A percentile compares a stretch with the other conserved stretches of the same genome.
Conservation (phyloP, 164 flowering plant genomes). For the Brasenia schreberi region DNA sequence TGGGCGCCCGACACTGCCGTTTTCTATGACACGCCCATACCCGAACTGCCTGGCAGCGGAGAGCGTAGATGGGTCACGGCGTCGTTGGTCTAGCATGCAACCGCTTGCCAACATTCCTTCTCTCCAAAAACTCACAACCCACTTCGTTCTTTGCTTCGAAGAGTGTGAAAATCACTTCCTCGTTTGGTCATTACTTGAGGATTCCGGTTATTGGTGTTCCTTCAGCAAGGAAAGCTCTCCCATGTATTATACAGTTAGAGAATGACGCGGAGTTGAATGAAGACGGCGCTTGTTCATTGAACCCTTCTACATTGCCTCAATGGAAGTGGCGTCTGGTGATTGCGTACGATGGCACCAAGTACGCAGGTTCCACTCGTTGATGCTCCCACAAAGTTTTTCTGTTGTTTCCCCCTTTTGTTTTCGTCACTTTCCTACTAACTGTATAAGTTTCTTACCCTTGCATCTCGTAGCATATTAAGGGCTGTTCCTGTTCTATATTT, state of each 20-base stretch:
- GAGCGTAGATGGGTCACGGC: background rate
- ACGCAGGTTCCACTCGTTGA: constrained; percentile 28
- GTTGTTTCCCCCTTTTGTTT: background rate
- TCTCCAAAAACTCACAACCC: background rate
- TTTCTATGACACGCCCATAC: background rate
- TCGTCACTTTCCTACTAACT: background rate
- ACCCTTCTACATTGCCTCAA: constrained; percentile 2
- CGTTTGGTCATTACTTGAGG: background rate
- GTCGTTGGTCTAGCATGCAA: background rate
- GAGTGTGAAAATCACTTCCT: background rate
- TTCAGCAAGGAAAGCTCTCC: background rate
- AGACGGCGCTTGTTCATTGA: background rate
- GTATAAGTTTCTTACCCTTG: background rate
- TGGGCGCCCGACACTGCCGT: too few species aligned
- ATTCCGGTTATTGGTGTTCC: background rate
- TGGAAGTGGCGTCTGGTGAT: constrained; percentile 77
- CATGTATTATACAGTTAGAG: background rate
- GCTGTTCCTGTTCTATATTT: background rate
- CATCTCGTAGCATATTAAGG: background rate
- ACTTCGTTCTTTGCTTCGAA: background rate
- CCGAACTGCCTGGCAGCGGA: background rate
- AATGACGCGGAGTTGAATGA: background rate
- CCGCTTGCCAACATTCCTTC: background rate
- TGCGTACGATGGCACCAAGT: constrained; percentile 76
- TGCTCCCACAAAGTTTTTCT: background rate